Percentiles rank a stretch among this genome's conserved stretches.
Evolutionary conservation across 192 early-diverging fungal species (phyloP).

Genomic region (Podila epicladia): DNA sequence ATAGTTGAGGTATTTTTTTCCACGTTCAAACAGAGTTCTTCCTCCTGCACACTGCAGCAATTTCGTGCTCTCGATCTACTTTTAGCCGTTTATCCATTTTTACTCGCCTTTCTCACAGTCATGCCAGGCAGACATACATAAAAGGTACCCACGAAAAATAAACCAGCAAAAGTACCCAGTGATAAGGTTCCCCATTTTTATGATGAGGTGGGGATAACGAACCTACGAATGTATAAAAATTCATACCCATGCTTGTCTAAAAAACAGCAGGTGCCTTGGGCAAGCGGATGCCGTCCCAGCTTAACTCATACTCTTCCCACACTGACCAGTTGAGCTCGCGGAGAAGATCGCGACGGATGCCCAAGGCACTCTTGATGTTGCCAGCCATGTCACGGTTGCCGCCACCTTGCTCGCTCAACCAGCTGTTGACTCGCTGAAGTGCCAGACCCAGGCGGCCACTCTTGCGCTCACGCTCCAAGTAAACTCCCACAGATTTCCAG

Average conservation of each 20-base stretch:
- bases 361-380: conserved; percentile 64
- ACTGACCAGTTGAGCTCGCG: conserved; percentile 72
- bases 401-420: conserved; percentile 64
- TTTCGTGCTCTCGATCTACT: neutral
- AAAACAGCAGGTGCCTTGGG: conserved; percentile 46
- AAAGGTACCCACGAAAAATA: too few relatives aligned
- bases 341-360: conserved; percentile 65
- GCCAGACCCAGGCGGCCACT: conserved; percentile 72
- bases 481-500: conserved; percentile 63
- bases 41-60: neutral
- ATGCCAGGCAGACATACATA: too few relatives aligned
- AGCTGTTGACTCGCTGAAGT: conserved; percentile 78
- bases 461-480: conserved; percentile 65
- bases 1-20: conserved; percentile 7
- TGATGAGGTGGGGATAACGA: too few relatives aligned
- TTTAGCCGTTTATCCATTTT: too few relatives aligned
- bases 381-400: conserved; percentile 58
- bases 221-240: too few relatives aligned
- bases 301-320: conserved; percentile 74
- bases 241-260: conserved; percentile 11
- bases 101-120: too few relatives aligned
- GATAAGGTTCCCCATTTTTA: too few relatives aligned
- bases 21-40: neutral
- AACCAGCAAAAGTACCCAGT: too few relatives aligned
- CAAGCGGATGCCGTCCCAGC: conserved; percentile 61